A percentile compares a stretch with the other conserved stretches of the same genome.
These are phyloP conservation scores for Collybia nuda DNA, from an alignment of 768 basidiomycete genomes.

Conservation along the genomic window DNA sequence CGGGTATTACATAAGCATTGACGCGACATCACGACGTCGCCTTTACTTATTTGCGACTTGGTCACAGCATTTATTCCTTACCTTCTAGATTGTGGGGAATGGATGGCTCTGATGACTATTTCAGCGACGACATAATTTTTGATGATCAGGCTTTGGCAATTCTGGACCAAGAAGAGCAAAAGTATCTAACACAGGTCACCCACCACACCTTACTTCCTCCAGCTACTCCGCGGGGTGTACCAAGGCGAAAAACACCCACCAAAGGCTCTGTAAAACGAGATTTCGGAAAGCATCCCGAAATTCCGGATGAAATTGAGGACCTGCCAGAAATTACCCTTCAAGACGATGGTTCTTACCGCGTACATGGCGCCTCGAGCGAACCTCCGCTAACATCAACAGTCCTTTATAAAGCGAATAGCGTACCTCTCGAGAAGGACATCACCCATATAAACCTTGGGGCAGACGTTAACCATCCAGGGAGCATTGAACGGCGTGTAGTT, in stretches of 20 bases:
- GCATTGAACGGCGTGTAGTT: too few species aligned
- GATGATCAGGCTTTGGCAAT: constrained; percentile 62
- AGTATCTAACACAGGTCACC: constrained; percentile 30
- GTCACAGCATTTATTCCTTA: too few species aligned
- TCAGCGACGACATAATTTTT: constrained; percentile 60
- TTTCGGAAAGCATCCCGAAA: constrained; percentile 19
- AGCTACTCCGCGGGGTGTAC: too few species aligned
- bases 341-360: constrained; percentile 55
- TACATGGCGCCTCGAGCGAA: constrained; percentile 24
- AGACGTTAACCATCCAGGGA: too few species aligned
- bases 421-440: too few species aligned
- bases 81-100: constrained; percentile 29
- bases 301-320: constrained; percentile 44
- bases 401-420: background rate
- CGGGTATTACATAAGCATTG: too few species aligned
- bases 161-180: constrained; percentile 59
- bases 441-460: too few species aligned
- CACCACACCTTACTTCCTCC: constrained; percentile 33
- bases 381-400: background rate
- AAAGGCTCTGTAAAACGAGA: constrained; percentile 41
- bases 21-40: constrained; percentile 8
- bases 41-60: too few species aligned
- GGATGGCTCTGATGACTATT: constrained; percentile 67
- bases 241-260: constrained; percentile 56
- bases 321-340: constrained; percentile 66